These are phyloP conservation scores for Noccaea caerulescens DNA, from an alignment of 345 rosid genomes.

Conservation along the genomic window DNA sequence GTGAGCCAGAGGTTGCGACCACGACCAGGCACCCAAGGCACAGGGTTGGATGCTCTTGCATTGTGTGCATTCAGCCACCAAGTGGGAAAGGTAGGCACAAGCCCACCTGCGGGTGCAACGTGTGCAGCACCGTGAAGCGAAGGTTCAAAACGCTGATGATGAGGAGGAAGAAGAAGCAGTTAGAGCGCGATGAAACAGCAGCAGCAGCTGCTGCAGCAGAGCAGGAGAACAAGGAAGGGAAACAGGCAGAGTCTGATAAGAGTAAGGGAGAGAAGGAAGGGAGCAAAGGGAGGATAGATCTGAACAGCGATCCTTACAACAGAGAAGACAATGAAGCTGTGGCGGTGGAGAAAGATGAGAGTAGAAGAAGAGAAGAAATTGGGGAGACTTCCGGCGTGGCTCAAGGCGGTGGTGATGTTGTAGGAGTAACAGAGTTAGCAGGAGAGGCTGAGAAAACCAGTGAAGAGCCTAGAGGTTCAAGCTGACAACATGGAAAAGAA, in stretches of 20 bases:
- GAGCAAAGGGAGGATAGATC: slow-evolving; percentile 40
- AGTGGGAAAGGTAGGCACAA: slow-evolving; percentile 96
- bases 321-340: slow-evolving; percentile 32
- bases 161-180: slow-evolving; percentile 84
- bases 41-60: slow-evolving; percentile 90
- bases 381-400: slow-evolving; percentile 26
- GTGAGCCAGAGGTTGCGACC: slow-evolving; percentile 64
- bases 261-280: slow-evolving; percentile 46
- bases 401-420: slow-evolving; percentile 25
- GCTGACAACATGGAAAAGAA: slow-evolving; percentile 24
- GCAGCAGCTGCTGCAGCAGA: slow-evolving; percentile 32
- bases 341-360: slow-evolving; percentile 29
- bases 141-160: slow-evolving; percentile 90
- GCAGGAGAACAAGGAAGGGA: slow-evolving; percentile 37
- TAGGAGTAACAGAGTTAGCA: slow-evolving; percentile 31
- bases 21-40: slow-evolving; percentile 98
- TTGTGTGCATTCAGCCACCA: slow-evolving; percentile 98
- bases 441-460: slow-evolving; percentile 14
- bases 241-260: slow-evolving; percentile 45
- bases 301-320: slow-evolving; percentile 45
- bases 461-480: slow-evolving; percentile 33
- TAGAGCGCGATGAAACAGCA: slow-evolving; percentile 59
- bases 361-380: slow-evolving; percentile 26
- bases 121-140: slow-evolving; percentile 92
- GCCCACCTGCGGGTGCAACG: slow-evolving; percentile 74